These are phyloP conservation scores for Boletus reticulatus DNA, from an alignment of 768 basidiomycete species.

Conservation along the genomic window DNA sequence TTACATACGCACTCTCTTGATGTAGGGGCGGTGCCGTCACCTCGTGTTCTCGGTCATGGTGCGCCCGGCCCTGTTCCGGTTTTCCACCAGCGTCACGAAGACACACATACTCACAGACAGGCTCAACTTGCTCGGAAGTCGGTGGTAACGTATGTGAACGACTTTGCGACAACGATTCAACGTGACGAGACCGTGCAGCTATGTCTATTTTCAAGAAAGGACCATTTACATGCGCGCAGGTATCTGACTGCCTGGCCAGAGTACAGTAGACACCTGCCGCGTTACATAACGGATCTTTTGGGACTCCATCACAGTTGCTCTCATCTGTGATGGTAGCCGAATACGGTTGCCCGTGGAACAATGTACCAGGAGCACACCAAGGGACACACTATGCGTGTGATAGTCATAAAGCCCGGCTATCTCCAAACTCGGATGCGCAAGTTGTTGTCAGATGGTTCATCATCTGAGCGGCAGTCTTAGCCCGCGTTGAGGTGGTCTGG, in stretches of 20 bases:
- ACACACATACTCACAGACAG: too few relatives aligned
- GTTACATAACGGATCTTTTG: background rate
- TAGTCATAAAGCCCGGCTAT: slow-evolving; percentile 29
- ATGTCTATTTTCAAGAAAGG: too few relatives aligned
- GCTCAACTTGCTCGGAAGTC: too few relatives aligned
- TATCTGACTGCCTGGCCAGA: background rate
- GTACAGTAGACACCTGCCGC: background rate
- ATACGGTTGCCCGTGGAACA: slow-evolving; percentile 18
- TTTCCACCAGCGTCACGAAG: too few relatives aligned
- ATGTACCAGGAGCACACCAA: slow-evolving; percentile 21
- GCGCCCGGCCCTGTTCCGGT: too few relatives aligned
- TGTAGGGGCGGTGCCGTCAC: too few relatives aligned
- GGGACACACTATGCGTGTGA: slow-evolving; percentile 27
- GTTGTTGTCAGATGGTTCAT: background rate
- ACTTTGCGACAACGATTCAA: too few relatives aligned
- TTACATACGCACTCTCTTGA: too few relatives aligned
- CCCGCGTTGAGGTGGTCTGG: slow-evolving; percentile 1
- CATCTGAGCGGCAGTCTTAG: slow-evolving; percentile 17
- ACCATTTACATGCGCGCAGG: background rate
- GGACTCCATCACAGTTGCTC: background rate
- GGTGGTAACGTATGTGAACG: too few relatives aligned
- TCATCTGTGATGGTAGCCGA: slow-evolving; percentile 3
- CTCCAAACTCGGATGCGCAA: slow-evolving; percentile 15
- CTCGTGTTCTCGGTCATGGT: too few relatives aligned
- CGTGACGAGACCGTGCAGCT: too few relatives aligned